Conservation (phyloP, 495 filamentous ascomycete genomes). For the Aspergillus nanangensis region DNA sequence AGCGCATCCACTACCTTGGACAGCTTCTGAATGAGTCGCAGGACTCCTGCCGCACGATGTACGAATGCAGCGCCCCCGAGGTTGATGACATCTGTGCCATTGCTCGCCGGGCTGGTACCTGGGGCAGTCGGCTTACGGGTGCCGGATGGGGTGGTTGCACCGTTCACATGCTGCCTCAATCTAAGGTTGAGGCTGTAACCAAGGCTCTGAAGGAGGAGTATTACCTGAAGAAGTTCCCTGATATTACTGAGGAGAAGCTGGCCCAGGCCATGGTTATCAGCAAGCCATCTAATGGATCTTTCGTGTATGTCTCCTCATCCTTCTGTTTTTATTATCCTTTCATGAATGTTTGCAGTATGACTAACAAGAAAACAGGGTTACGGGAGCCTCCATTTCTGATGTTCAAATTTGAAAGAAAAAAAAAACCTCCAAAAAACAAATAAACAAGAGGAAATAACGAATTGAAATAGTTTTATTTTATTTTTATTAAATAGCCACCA, state of each 20-base stretch:
- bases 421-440: neutral
- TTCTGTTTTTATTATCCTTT: neutral
- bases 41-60: slow-evolving; percentile 73
- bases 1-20: slow-evolving; percentile 69
- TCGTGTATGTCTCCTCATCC: slow-evolving; percentile 30
- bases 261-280: slow-evolving; percentile 82
- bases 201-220: slow-evolving; percentile 75
- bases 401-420: slow-evolving; percentile 21
- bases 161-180: slow-evolving; percentile 84
- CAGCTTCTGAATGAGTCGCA: slow-evolving; percentile 86
- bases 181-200: slow-evolving; percentile 79
- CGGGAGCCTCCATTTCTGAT: slow-evolving; percentile 37
- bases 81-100: slow-evolving; percentile 82
- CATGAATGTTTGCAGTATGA: neutral
- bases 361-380: slow-evolving; percentile 25
- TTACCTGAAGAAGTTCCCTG: slow-evolving; percentile 67
- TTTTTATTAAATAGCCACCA: slow-evolving; percentile 3
- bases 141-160: slow-evolving; percentile 97
- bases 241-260: slow-evolving; percentile 67
- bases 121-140: slow-evolving; percentile 84
- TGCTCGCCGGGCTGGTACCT: slow-evolving; percentile 71
- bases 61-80: slow-evolving; percentile 87
- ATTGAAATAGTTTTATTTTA: neutral
- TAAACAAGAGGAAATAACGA: neutral
- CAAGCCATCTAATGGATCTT: slow-evolving; percentile 59